phyloP scores from a whole-genome alignment of 805 yeast species.

The Hanseniaspora guilliermondii region DNA sequence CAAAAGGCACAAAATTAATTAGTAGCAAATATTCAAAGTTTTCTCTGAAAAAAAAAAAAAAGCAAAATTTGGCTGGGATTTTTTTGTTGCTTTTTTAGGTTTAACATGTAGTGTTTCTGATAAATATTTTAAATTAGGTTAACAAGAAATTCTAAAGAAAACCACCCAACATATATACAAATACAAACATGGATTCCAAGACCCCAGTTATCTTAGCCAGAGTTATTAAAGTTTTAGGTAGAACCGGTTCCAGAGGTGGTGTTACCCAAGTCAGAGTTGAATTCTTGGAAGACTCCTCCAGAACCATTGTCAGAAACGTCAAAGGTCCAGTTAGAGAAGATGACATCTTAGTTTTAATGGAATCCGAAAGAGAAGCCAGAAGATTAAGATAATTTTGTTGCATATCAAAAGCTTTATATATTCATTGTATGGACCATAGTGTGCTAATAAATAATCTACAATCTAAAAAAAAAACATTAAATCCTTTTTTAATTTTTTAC shows the following conservation, averaged over 20 bases:
- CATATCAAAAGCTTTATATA: neutral
- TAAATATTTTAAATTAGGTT: too few relatives aligned
- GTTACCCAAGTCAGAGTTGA: conserved; percentile 97
- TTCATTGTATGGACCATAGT: neutral
- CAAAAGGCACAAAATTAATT: neutral
- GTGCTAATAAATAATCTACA: neutral
- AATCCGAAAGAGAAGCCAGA: conserved; percentile 99
- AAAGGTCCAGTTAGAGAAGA: conserved; percentile 97
- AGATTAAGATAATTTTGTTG: conserved; percentile 55
- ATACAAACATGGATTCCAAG: conserved; percentile 33
- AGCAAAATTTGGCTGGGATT: too few relatives aligned
- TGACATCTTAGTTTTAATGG: conserved; percentile 98
- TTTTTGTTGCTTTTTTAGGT: too few relatives aligned
- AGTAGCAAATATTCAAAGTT: too few relatives aligned
- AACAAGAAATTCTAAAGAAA: too few relatives aligned
- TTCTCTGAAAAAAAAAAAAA: too few relatives aligned
- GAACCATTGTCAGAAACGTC: conserved; percentile 95
- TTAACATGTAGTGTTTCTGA: too few relatives aligned
- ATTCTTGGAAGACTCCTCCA: conserved; percentile 87
- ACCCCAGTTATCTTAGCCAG: conserved; percentile 98
- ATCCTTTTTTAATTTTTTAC: neutral
- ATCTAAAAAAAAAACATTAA: neutral
- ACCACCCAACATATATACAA: conserved; percentile 12
- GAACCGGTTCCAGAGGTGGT: conserved; percentile 99
- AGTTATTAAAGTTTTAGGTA: conserved; percentile 98